phyloP scores from a whole-genome alignment of 192 early-diverging fungal species.

The Anaeromyces robustus region DNA sequence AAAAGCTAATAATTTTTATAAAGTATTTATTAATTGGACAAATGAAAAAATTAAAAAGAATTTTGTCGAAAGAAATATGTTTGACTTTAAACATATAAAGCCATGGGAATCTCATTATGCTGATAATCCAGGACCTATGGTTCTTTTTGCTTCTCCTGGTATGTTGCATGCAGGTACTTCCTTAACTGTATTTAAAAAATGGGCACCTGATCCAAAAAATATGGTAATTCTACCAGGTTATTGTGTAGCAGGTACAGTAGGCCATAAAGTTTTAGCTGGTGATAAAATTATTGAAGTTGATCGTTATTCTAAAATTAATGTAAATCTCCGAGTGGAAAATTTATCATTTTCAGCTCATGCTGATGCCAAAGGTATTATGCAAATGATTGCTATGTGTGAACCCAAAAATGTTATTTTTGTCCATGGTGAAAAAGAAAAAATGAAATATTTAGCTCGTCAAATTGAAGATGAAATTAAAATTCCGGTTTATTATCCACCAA shows the following conservation, averaged over 20 bases:
- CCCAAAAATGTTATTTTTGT: conserved; percentile 79
- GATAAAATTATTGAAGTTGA: conserved; percentile 77
- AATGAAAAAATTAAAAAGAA: conserved; percentile 91
- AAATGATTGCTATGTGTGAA: conserved; percentile 77
- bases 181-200: conserved; percentile 88
- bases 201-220: conserved; percentile 80
- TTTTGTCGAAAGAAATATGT: conserved; percentile 88
- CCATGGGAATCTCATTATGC: conserved; percentile 47
- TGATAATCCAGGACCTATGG: conserved; percentile 77
- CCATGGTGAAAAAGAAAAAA: conserved; percentile 82
- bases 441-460: conserved; percentile 30
- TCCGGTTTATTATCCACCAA: neutral
- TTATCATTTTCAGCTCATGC: conserved; percentile 94
- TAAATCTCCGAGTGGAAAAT: conserved; percentile 85
- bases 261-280: conserved; percentile 78
- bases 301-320: conserved; percentile 46
- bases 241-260: conserved; percentile 92
- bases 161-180: conserved; percentile 97
- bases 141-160: conserved; percentile 90
- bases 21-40: conserved; percentile 94
- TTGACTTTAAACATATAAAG: conserved; percentile 90
- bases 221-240: conserved; percentile 98
- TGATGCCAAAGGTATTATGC: conserved; percentile 94
- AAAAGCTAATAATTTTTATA: conserved; percentile 89
- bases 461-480: neutral